Conservation (phyloP, 2,329 filamentous ascomycete genomes). For the Ceratocystis huliohia region DNA sequence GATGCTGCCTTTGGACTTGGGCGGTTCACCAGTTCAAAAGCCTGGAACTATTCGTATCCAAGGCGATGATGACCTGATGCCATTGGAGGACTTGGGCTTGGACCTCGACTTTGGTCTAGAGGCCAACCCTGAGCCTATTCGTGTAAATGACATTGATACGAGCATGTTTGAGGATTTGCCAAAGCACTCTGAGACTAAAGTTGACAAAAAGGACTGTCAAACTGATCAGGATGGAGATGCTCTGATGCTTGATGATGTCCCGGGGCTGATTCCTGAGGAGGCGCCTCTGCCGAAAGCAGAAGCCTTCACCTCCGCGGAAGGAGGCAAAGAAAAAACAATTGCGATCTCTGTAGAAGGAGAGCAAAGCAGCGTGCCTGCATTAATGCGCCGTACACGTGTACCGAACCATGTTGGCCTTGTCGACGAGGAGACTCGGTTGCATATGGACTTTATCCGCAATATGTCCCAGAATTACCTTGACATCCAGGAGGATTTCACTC, state of each 20-base stretch:
- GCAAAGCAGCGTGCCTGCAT: slow-evolving; percentile 15
- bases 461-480: slow-evolving; percentile 33
- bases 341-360: slow-evolving; percentile 22
- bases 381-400: slow-evolving; percentile 24
- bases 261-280: slow-evolving; percentile 31
- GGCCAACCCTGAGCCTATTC: not conserved
- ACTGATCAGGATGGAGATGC: slow-evolving; percentile 22
- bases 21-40: slow-evolving; percentile 8
- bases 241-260: slow-evolving; percentile 26
- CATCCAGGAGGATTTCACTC: slow-evolving; percentile 40
- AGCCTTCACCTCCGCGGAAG: slow-evolving; percentile 25
- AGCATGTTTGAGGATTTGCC: slow-evolving; percentile 8
- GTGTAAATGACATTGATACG: slow-evolving; percentile 4
- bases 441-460: slow-evolving; percentile 26
- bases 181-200: not conserved
- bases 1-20: slow-evolving; percentile 1
- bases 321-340: slow-evolving; percentile 18
- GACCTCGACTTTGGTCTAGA: slow-evolving; percentile 19
- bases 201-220: not conserved
- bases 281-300: slow-evolving; percentile 31
- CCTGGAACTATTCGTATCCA: slow-evolving; percentile 14
- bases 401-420: slow-evolving; percentile 26
- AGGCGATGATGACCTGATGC: slow-evolving; percentile 20
- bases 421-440: slow-evolving; percentile 24
- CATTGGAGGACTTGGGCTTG: slow-evolving; percentile 22